These are phyloP conservation scores for Neoascochyta sp. DNA, from an alignment of 2,329 filamentous ascomycete species.

Conservation along the genomic window DNA sequence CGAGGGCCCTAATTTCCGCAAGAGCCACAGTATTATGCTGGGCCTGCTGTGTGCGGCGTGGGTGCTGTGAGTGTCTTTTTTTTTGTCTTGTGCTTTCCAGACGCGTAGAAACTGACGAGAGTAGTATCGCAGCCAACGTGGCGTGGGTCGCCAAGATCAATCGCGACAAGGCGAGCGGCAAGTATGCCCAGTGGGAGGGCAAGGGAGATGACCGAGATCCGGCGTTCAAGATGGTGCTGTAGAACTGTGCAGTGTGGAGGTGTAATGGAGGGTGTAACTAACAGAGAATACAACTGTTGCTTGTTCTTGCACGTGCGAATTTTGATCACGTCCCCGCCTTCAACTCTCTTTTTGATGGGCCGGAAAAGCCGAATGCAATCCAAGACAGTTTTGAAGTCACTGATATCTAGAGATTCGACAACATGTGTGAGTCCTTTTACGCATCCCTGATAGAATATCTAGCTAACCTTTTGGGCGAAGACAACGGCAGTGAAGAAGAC, in stretches of 20 bases:
- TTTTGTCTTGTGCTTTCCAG: not conserved
- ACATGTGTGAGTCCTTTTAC: too few relatives aligned
- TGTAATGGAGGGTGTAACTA: too few relatives aligned
- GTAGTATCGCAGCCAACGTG: constrained; percentile 58
- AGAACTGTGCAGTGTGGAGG: constrained; percentile 2
- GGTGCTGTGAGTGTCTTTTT: constrained; percentile 57
- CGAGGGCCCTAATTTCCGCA: constrained; percentile 57
- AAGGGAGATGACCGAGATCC: constrained; percentile 63
- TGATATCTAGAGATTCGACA: too few relatives aligned
- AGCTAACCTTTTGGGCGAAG: too few relatives aligned
- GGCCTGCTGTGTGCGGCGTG: constrained; percentile 59
- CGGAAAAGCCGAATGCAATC: too few relatives aligned
- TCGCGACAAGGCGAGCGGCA: constrained; percentile 57
- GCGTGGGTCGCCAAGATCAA: constrained; percentile 63
- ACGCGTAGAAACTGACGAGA: constrained; percentile 11
- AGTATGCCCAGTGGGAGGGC: constrained; percentile 56
- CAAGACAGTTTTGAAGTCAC: too few relatives aligned
- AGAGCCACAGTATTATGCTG: constrained; percentile 60
- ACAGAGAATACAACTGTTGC: too few relatives aligned
- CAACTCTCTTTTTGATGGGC: too few relatives aligned
- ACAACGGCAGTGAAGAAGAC: too few relatives aligned
- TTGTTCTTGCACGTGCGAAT: too few relatives aligned
- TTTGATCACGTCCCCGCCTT: too few relatives aligned
- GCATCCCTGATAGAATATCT: too few relatives aligned
- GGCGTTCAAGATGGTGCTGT: constrained; percentile 59